Evolutionary conservation across 345 rosid genomes (phyloP).

Genomic region (Pelargonium nanum): DNA sequence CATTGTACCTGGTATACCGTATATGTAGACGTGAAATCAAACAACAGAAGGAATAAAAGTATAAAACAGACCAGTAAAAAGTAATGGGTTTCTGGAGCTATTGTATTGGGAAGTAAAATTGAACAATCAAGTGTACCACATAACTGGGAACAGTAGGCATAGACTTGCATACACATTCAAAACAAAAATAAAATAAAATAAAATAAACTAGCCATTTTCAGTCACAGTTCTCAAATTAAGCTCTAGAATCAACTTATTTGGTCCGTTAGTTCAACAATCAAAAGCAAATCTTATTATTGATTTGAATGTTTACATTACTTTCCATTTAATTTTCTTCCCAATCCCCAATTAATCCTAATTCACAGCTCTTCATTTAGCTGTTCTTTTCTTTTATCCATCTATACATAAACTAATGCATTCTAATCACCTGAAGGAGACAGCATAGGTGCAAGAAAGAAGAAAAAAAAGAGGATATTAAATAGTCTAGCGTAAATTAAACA

Average conservation of each 20-base stretch:
- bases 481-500: background rate
- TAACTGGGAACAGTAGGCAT: background rate
- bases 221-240: background rate
- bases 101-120: background rate
- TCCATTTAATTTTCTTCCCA: background rate
- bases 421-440: no score
- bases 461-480: background rate
- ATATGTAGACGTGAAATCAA: background rate
- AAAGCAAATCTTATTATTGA: background rate
- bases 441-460: no score
- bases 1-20: conserved; percentile 46
- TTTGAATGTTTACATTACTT: background rate
- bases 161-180: background rate
- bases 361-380: background rate
- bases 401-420: background rate
- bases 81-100: background rate
- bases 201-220: background rate
- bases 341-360: background rate
- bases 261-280: background rate
- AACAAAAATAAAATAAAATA: no score
- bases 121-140: background rate
- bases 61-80: background rate
- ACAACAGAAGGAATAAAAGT: background rate
- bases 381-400: background rate
- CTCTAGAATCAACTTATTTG: background rate